These are phyloP conservation scores for Trametes coccinea DNA, from an alignment of 768 basidiomycete species.

Conservation along the genomic window DNA sequence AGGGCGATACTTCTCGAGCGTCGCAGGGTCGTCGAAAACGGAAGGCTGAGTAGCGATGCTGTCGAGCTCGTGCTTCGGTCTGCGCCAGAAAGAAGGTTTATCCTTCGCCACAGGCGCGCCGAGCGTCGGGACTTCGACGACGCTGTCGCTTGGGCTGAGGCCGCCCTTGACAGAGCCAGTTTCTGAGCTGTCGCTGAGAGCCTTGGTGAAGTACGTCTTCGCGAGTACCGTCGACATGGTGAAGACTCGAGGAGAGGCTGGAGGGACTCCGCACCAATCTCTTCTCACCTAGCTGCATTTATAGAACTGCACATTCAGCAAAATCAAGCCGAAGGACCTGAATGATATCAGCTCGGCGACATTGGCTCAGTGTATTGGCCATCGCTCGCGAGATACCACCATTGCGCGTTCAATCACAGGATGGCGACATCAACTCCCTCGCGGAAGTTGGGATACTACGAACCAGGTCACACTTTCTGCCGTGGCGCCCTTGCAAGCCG, in stretches of 20 bases:
- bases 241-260: conserved; percentile 5
- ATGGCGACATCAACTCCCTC: conserved; percentile 31
- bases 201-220: conserved; percentile 11
- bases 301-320: conserved; percentile 1
- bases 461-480: conserved; percentile 12
- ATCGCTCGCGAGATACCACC: conserved; percentile 23
- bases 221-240: conserved; percentile 24
- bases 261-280: conserved; percentile 5
- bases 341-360: conserved; percentile 22
- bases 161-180: conserved; percentile 21
- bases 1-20: conserved; percentile 52
- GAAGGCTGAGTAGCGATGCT: conserved; percentile 60
- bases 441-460: conserved; percentile 9
- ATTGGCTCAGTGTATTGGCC: conserved; percentile 15
- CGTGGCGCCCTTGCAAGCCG: neutral
- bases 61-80: conserved; percentile 42
- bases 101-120: conserved; percentile 31
- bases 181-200: conserved; percentile 9
- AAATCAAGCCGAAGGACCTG: neutral
- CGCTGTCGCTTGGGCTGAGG: conserved; percentile 21
- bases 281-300: conserved; percentile 9
- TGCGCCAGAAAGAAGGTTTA: conserved; percentile 34
- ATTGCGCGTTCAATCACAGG: conserved; percentile 27
- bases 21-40: conserved; percentile 59
- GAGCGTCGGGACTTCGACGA: conserved; percentile 22